These are phyloP conservation scores for Solanum etuberosum DNA, from an alignment of 257 asterid genomes.

Conservation along the genomic window DNA sequence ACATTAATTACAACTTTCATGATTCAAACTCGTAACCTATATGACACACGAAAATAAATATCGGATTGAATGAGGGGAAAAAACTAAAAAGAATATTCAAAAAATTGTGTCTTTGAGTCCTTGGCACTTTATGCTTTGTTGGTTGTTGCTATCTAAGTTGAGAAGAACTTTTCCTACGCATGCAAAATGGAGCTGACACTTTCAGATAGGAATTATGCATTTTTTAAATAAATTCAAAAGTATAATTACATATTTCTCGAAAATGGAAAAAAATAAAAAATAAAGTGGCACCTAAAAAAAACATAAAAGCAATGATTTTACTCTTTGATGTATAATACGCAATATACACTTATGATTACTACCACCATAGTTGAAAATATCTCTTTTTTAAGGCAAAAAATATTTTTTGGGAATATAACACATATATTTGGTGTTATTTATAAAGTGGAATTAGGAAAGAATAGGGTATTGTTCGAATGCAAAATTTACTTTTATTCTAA, in stretches of 20 bases:
- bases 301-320: not conserved
- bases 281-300: not conserved
- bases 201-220: not conserved
- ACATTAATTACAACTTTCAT: not conserved
- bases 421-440: not conserved
- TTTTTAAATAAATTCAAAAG: not conserved
- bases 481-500: too few relatives aligned
- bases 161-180: conserved; percentile 9
- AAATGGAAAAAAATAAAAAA: not conserved
- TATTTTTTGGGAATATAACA: not conserved
- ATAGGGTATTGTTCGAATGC: not conserved
- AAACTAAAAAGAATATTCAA: not conserved
- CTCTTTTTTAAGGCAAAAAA: not conserved
- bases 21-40: not conserved
- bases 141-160: not conserved
- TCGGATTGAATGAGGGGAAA: not conserved
- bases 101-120: not conserved
- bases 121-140: not conserved
- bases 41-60: not conserved
- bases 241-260: not conserved
- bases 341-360: not conserved
- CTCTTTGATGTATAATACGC: not conserved
- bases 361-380: not conserved
- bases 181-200: conserved; percentile 18
- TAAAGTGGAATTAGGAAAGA: not conserved